Percentiles rank a stretch among this genome's conserved stretches.
These are phyloP conservation scores for Sclerotinia subarctica DNA, from an alignment of 2,329 filamentous ascomycete genomes.

Conservation along the genomic window DNA sequence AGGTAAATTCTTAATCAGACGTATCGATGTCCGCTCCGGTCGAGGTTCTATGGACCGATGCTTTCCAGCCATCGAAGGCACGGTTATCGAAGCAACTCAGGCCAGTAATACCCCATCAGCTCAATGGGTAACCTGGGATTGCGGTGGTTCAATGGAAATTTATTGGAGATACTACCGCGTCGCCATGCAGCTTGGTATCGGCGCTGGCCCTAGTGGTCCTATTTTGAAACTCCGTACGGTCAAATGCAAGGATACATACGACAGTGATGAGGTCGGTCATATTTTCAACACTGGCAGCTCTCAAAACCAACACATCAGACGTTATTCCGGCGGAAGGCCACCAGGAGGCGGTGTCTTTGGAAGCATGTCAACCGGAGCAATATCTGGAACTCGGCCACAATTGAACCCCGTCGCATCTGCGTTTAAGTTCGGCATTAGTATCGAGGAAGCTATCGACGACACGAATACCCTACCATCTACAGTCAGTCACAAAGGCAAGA, in stretches of 20 bases:
- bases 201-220: not conserved
- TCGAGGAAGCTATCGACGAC: not conserved
- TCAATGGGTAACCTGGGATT: conserved; percentile 18
- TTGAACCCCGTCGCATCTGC: conserved; percentile 1
- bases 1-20: conserved; percentile 5
- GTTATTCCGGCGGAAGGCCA: conserved; percentile 4
- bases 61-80: conserved; percentile 16
- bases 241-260: conserved; percentile 1
- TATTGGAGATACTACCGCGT: conserved; percentile 14
- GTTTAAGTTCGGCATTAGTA: conserved; percentile 4
- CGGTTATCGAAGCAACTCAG: not conserved
- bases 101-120: not conserved
- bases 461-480: not conserved
- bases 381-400: not conserved
- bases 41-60: not conserved
- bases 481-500: not conserved
- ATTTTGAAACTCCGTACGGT: conserved; percentile 18
- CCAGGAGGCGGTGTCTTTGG: conserved; percentile 16
- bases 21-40: conserved; percentile 12
- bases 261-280: not conserved
- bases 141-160: conserved; percentile 8
- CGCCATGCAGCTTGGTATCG: conserved; percentile 11
- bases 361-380: not conserved
- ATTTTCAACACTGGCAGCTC: not conserved
- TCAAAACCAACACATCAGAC: conserved; percentile 9